Evolutionary conservation across 495 filamentous ascomycete genomes (phyloP).

Genomic region (Hypoxylon fragiforme): DNA sequence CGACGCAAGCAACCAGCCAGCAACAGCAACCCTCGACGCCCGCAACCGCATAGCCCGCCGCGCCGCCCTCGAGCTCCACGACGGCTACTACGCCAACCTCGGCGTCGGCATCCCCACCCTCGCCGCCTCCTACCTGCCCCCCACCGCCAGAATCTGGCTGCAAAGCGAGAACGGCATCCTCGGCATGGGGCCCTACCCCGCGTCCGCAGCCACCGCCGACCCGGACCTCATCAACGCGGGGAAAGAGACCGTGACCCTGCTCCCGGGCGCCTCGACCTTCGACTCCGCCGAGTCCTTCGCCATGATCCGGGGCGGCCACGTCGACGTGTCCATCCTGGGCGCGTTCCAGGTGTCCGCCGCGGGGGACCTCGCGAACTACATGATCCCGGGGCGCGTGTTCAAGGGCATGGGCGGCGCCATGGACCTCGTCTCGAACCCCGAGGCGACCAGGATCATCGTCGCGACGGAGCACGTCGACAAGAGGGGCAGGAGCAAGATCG

Average conservation of each 20-base stretch:
- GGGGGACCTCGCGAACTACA: constrained; percentile 65
- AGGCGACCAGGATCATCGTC: constrained; percentile 63
- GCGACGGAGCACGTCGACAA: constrained; percentile 65
- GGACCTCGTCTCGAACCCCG: constrained; percentile 64
- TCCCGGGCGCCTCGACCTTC: constrained; percentile 59
- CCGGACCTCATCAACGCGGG: constrained; percentile 65
- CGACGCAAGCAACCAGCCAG: constrained; percentile 11
- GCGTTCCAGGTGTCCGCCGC: constrained; percentile 61
- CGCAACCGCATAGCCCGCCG: constrained; percentile 61
- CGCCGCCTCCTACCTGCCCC: constrained; percentile 57
- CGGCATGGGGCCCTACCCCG: constrained; percentile 65
- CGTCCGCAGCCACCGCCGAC: constrained; percentile 55
- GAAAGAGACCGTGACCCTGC: constrained; percentile 63
- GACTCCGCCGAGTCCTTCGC: constrained; percentile 62
- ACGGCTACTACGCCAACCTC: constrained; percentile 69
- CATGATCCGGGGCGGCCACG: constrained; percentile 65
- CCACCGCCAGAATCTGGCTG: constrained; percentile 57
- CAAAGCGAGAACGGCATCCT: constrained; percentile 66
- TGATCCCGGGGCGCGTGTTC: constrained; percentile 65
- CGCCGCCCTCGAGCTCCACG: constrained; percentile 64
- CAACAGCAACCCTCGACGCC: constrained; percentile 41
- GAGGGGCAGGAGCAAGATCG: constrained; percentile 61
- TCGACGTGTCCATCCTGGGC: constrained; percentile 63
- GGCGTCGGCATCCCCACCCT: constrained; percentile 67
- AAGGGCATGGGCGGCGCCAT: constrained; percentile 69